Conservation (phyloP, 768 basidiomycete genomes). For the Mycena olivaceomarginata region DNA sequence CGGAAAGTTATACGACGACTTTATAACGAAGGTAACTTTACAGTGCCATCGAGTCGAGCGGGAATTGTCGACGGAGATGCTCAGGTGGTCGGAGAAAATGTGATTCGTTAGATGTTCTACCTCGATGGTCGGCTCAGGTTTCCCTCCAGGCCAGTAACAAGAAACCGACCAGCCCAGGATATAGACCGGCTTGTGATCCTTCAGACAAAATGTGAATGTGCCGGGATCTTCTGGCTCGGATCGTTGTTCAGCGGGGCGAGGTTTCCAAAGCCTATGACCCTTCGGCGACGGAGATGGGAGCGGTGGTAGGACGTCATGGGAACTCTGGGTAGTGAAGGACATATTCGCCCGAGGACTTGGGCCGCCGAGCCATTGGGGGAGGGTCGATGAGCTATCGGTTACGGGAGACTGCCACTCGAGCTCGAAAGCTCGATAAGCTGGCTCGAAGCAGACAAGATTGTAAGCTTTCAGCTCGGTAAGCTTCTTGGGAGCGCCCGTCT, state of each 20-base stretch:
- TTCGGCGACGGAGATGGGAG: slow-evolving; percentile 22
- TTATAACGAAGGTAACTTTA: slow-evolving; percentile 40
- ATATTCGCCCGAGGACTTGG: slow-evolving; percentile 32
- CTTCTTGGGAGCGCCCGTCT: slow-evolving; percentile 37
- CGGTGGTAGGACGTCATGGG: slow-evolving; percentile 19
- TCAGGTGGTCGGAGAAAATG: slow-evolving; percentile 41
- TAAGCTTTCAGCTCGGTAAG: slow-evolving; percentile 31
- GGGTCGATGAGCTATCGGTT: slow-evolving; percentile 26
- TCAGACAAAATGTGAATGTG: slow-evolving; percentile 34
- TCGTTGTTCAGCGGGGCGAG: not conserved
- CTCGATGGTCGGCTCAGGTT: slow-evolving; percentile 37
- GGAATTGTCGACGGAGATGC: slow-evolving; percentile 41
- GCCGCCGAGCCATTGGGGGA: slow-evolving; percentile 23
- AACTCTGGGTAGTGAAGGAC: slow-evolving; percentile 31
- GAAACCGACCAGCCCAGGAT: slow-evolving; percentile 46
- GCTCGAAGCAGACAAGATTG: slow-evolving; percentile 39
- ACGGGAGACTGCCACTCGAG: slow-evolving; percentile 44
- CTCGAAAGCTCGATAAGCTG: slow-evolving; percentile 41
- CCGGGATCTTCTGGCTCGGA: slow-evolving; percentile 12
- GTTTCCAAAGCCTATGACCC: slow-evolving; percentile 19
- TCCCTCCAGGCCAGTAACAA: slow-evolving; percentile 45
- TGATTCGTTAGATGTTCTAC: slow-evolving; percentile 40
- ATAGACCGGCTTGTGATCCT: slow-evolving; percentile 35
- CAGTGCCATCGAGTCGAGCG: slow-evolving; percentile 40
- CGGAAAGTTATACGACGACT: slow-evolving; percentile 43